Conservation (phyloP, 1,139 yeast species). For the Candida sanyaensis region DNA sequence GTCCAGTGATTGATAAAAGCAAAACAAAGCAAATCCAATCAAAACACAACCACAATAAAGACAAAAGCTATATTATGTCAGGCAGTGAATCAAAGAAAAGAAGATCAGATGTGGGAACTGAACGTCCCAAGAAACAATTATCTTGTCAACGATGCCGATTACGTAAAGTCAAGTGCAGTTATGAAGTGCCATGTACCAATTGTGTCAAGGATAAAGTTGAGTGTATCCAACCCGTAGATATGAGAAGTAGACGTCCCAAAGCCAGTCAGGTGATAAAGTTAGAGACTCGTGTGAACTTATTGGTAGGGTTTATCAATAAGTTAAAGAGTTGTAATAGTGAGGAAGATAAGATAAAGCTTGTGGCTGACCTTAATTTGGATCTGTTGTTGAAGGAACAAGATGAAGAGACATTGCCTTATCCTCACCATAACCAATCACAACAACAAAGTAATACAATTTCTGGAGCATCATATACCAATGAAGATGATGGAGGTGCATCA, state of each 20-base stretch:
- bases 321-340: slow-evolving; percentile 22
- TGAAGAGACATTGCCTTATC: background rate
- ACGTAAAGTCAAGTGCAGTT: slow-evolving; percentile 57
- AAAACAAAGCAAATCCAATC: too few species aligned
- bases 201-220: slow-evolving; percentile 47
- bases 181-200: slow-evolving; percentile 50
- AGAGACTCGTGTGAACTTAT: slow-evolving; percentile 28
- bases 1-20: background rate
- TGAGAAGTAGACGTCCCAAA: slow-evolving; percentile 54
- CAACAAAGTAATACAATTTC: background rate
- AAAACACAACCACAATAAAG: too few species aligned
- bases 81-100: background rate
- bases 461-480: slow-evolving; percentile 1
- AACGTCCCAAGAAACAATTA: slow-evolving; percentile 12
- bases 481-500: slow-evolving; percentile 18
- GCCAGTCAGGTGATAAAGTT: slow-evolving; percentile 47
- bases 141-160: slow-evolving; percentile 53
- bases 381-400: background rate
- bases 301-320: slow-evolving; percentile 26
- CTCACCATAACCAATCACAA: background rate
- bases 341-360: slow-evolving; percentile 15
- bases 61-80: background rate
- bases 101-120: background rate
- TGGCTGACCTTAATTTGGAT: background rate
- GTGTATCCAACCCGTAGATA: slow-evolving; percentile 52